phyloP scores from a whole-genome alignment of 2,329 filamentous ascomycete genomes.

The Cordyceps fumosorosea region DNA sequence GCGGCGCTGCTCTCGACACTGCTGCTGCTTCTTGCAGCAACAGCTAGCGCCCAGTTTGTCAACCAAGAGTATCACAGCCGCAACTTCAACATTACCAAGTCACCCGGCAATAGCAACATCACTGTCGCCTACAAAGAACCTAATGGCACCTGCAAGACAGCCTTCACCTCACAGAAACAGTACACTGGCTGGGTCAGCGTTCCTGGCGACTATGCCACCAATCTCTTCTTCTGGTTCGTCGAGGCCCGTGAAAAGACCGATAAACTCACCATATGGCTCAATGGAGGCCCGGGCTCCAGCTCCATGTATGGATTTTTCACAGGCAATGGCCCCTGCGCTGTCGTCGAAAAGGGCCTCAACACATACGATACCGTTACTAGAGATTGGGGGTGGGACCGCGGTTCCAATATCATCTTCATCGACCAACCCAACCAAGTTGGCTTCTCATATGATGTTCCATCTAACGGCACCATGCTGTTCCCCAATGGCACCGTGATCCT shows the following conservation, averaged over 20 bases:
- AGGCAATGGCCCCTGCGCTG: constrained; percentile 49
- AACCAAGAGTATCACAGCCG: constrained; percentile 23
- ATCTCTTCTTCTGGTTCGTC: constrained; percentile 47
- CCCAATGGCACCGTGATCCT: constrained; percentile 30
- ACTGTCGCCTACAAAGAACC: constrained; percentile 62
- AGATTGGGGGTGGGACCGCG: constrained; percentile 60
- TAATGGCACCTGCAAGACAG: constrained; percentile 56
- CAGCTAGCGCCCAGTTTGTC: constrained; percentile 27
- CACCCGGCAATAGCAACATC: constrained; percentile 56
- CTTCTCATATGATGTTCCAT: constrained; percentile 59
- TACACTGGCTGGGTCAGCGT: constrained; percentile 64
- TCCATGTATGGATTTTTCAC: constrained; percentile 59
- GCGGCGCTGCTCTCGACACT: constrained; percentile 1
- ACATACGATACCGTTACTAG: constrained; percentile 49
- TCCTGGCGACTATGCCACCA: constrained; percentile 47
- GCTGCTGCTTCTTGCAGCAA: constrained; percentile 17
- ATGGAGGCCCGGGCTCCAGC: constrained; percentile 59
- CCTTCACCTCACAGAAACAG: constrained; percentile 59
- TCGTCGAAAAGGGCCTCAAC: constrained; percentile 40
- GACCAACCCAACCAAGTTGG: constrained; percentile 65
- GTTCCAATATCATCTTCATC: constrained; percentile 49
- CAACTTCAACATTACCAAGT: constrained; percentile 51
- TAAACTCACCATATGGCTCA: constrained; percentile 54
- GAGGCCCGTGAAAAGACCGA: constrained; percentile 37
- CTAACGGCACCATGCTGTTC: constrained; percentile 53